These are phyloP conservation scores for Xylariomycetidae sp. DNA, from an alignment of 2,329 filamentous ascomycete species.

Conservation along the genomic window DNA sequence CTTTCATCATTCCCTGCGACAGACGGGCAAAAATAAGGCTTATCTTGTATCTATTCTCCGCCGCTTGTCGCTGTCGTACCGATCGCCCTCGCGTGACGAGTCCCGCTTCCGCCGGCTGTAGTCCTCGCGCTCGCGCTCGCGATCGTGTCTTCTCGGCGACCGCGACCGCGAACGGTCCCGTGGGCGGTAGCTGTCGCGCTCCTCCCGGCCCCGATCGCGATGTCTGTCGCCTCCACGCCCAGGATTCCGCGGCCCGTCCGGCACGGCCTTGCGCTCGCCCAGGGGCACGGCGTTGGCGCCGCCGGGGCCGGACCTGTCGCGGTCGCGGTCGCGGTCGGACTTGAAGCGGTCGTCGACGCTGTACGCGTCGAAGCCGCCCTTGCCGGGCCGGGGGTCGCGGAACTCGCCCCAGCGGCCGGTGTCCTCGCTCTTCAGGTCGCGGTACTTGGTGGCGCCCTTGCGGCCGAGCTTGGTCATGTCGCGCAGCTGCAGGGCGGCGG, in stretches of 20 bases:
- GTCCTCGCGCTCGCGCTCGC: slow-evolving; percentile 30
- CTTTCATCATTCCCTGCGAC: too few species aligned
- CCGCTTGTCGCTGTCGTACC: slow-evolving; percentile 54
- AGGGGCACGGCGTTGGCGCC: slow-evolving; percentile 68
- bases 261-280: slow-evolving; percentile 49
- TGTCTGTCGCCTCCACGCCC: slow-evolving; percentile 20
- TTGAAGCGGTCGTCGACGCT: slow-evolving; percentile 61
- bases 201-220: slow-evolving; percentile 20
- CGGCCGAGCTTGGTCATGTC: slow-evolving; percentile 92
- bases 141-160: slow-evolving; percentile 42
- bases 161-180: slow-evolving; percentile 41
- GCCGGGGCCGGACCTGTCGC: slow-evolving; percentile 38
- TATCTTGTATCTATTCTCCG: slow-evolving; percentile 45
- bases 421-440: slow-evolving; percentile 81
- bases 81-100: slow-evolving; percentile 47
- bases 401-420: slow-evolving; percentile 78
- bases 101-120: slow-evolving; percentile 50
- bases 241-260: slow-evolving; percentile 34
- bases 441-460: slow-evolving; percentile 87
- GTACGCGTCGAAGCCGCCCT: slow-evolving; percentile 33
- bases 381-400: slow-evolving; percentile 40
- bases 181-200: slow-evolving; percentile 25
- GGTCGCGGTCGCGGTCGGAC: slow-evolving; percentile 51
- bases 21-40: slow-evolving; percentile 1
- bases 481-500: slow-evolving; percentile 85